Conservation (phyloP, 2,329 filamentous ascomycete species). For the Scytalidium sp. region DNA sequence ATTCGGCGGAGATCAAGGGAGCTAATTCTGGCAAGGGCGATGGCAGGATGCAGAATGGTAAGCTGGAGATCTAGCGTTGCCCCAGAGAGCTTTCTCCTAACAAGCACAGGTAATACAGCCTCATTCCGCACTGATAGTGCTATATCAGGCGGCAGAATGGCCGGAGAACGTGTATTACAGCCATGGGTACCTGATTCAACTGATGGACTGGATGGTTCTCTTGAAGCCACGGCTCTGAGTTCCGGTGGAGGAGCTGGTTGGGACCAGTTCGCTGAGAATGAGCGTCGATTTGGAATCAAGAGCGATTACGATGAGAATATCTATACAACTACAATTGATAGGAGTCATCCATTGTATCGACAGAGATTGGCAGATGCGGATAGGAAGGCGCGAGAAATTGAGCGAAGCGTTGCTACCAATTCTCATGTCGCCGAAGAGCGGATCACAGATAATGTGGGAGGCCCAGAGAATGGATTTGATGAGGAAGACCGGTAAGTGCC, state of each 20-base stretch:
- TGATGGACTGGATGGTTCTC: slow-evolving; percentile 64
- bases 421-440: slow-evolving; percentile 89
- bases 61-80: slow-evolving; percentile 10
- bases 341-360: slow-evolving; percentile 76
- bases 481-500: slow-evolving; percentile 84
- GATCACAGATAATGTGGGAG: slow-evolving; percentile 63
- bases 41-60: slow-evolving; percentile 53
- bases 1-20: slow-evolving; percentile 50
- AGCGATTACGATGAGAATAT: slow-evolving; percentile 92
- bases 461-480: slow-evolving; percentile 65
- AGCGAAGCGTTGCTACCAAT: slow-evolving; percentile 69
- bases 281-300: slow-evolving; percentile 80
- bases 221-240: slow-evolving; percentile 48
- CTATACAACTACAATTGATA: slow-evolving; percentile 91
- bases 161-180: slow-evolving; percentile 73
- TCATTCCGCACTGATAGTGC: slow-evolving; percentile 84
- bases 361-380: slow-evolving; percentile 77
- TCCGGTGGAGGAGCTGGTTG: slow-evolving; percentile 47
- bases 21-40: slow-evolving; percentile 50
- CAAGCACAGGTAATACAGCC: slow-evolving; percentile 56
- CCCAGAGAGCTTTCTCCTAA: neutral
- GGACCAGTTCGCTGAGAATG: slow-evolving; percentile 95
- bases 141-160: slow-evolving; percentile 72
- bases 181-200: slow-evolving; percentile 72
- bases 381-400: slow-evolving; percentile 85